These are phyloP conservation scores for Fomitopsis betulina DNA, from an alignment of 1,284 basidiomycete species.

Conservation along the genomic window DNA sequence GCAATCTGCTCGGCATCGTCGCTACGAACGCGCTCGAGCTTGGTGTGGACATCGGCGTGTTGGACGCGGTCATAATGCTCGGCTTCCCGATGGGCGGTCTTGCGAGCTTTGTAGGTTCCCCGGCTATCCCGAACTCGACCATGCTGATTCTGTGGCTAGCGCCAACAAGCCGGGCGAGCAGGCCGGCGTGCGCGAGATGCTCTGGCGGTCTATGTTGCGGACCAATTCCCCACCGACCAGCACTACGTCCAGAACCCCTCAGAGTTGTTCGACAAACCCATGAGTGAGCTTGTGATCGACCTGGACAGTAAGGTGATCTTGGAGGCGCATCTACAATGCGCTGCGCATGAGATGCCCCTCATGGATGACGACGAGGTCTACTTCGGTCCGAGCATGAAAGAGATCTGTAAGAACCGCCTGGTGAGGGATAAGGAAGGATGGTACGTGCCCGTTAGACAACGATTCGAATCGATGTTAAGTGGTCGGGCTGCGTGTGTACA, in stretches of 20 bases:
- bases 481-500: conserved; percentile 21
- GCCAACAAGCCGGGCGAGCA: conserved; percentile 88
- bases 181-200: conserved; percentile 82
- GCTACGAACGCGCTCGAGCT: conserved; percentile 90
- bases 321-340: conserved; percentile 87
- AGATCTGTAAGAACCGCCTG: conserved; percentile 53
- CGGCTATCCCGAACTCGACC: conserved; percentile 1
- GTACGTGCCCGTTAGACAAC: conserved; percentile 32
- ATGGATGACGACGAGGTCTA: conserved; percentile 62
- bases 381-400: conserved; percentile 62
- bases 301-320: conserved; percentile 73
- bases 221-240: conserved; percentile 71
- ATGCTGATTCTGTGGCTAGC: conserved; percentile 31
- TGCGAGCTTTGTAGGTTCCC: conserved; percentile 63
- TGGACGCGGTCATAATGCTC: conserved; percentile 89
- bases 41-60: conserved; percentile 84
- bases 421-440: conserved; percentile 67
- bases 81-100: conserved; percentile 75
- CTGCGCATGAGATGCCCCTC: conserved; percentile 83
- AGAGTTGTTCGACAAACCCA: conserved; percentile 60
- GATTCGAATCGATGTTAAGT: background rate
- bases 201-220: conserved; percentile 75
- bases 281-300: conserved; percentile 69
- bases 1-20: conserved; percentile 80
- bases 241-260: conserved; percentile 74